These are phyloP conservation scores for Vaccinium myrtillus DNA, from an alignment of 148 eudicot genomes.

Conservation along the genomic window DNA sequence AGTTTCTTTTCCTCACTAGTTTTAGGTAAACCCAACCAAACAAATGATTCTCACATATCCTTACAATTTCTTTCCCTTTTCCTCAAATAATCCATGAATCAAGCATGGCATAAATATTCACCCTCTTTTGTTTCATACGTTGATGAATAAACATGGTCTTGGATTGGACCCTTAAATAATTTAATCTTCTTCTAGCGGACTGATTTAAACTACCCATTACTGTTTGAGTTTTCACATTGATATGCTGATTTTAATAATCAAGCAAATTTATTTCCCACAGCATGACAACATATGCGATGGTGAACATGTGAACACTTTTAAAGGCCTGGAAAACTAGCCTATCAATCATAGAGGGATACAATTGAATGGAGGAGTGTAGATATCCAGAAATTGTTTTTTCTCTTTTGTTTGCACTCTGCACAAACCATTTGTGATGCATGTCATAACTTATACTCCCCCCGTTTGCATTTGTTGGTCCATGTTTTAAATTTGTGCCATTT, in stretches of 20 bases:
- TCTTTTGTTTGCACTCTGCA: neutral
- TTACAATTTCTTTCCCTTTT: neutral
- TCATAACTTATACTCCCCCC: too few relatives aligned
- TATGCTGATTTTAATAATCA: neutral
- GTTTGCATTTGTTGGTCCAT: too few relatives aligned
- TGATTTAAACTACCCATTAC: neutral
- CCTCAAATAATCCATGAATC: neutral
- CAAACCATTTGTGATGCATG: neutral
- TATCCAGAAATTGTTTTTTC: neutral
- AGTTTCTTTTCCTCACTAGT: neutral
- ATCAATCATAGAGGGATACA: neutral
- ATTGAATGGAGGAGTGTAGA: neutral
- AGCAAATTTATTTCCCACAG: neutral
- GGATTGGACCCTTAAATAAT: neutral
- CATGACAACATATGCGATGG: neutral
- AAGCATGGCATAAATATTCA: neutral
- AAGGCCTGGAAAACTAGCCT: neutral
- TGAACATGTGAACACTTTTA: neutral
- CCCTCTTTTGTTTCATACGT: neutral
- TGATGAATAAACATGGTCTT: neutral
- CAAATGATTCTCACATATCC: neutral
- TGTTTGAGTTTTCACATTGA: neutral
- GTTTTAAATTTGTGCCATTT: too few relatives aligned
- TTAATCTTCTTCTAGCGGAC: neutral
- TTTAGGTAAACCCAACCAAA: neutral